A percentile compares a stretch with the other conserved stretches of the same genome.
Conservation (phyloP, 2,329 filamentous ascomycete genomes). For the Penicillium sp. region DNA sequence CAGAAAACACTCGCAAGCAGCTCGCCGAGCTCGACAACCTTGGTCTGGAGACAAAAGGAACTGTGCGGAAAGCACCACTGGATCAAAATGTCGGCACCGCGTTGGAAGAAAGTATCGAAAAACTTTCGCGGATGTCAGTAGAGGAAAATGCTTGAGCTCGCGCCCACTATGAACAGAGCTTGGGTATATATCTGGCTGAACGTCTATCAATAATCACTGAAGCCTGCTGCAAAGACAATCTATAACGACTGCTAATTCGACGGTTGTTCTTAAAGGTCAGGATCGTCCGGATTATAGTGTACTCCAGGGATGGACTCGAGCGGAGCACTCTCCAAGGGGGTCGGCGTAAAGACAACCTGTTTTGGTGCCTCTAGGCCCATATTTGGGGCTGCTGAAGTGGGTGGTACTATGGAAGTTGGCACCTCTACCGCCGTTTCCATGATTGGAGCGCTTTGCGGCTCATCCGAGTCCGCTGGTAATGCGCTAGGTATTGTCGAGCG, state of each 20-base stretch:
- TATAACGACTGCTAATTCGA: not conserved
- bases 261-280: not conserved
- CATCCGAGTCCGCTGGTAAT: conserved; percentile 10
- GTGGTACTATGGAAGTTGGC: not conserved
- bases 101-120: conserved; percentile 45
- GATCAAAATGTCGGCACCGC: conserved; percentile 36
- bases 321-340: not conserved
- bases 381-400: not conserved
- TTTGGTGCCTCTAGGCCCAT: not conserved
- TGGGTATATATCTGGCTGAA: not conserved
- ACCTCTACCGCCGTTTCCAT: conserved; percentile 8
- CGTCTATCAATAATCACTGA: not conserved
- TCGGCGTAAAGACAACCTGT: not conserved
- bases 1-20: conserved; percentile 52
- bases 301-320: not conserved
- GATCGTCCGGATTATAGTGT: conserved; percentile 14
- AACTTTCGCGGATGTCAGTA: conserved; percentile 48
- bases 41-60: conserved; percentile 48
- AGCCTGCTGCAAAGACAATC: not conserved
- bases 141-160: conserved; percentile 35
- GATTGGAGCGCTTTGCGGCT: conserved; percentile 7
- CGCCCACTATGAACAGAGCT: conserved; percentile 25
- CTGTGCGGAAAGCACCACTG: conserved; percentile 36
- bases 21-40: conserved; percentile 55
- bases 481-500: conserved; percentile 34